phyloP scores from a whole-genome alignment of 2,329 filamentous ascomycete genomes.

The Rachicladosporium sp. region DNA sequence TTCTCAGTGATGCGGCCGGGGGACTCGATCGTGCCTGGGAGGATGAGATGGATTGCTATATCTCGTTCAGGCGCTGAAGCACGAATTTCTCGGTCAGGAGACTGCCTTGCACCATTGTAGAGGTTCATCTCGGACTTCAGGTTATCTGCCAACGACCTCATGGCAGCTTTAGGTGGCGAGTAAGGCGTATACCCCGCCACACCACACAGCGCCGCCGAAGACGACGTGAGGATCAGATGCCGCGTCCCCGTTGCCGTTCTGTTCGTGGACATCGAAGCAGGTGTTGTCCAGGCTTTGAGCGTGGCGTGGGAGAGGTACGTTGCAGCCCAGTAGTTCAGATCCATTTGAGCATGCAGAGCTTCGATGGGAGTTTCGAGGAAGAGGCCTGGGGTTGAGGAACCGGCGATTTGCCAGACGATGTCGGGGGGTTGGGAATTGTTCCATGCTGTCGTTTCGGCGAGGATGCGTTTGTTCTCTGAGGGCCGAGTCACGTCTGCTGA shows the following conservation, averaged over 20 bases:
- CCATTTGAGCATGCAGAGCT: conserved; percentile 66
- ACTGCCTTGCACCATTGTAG: conserved; percentile 55
- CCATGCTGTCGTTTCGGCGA: conserved; percentile 64
- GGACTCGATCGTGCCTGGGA: conserved; percentile 69
- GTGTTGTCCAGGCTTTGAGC: conserved; percentile 58
- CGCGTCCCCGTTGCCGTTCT: conserved; percentile 32
- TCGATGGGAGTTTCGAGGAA: conserved; percentile 63
- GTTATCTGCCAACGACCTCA: conserved; percentile 71
- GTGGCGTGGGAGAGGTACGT: conserved; percentile 77
- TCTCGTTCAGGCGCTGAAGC: conserved; percentile 41
- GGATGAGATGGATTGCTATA: conserved; percentile 70
- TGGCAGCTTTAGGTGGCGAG: conserved; percentile 69
- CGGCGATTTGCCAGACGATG: conserved; percentile 84
- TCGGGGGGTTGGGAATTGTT: conserved; percentile 64
- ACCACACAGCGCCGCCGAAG: conserved; percentile 60
- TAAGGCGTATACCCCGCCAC: conserved; percentile 77
- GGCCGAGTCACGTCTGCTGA: conserved; percentile 66
- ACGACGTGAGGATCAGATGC: conserved; percentile 82
- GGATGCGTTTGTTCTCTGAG: conserved; percentile 55
- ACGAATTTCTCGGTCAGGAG: conserved; percentile 6
- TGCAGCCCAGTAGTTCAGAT: conserved; percentile 80
- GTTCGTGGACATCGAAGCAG: conserved; percentile 21
- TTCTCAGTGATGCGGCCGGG: conserved; percentile 69
- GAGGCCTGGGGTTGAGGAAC: conserved; percentile 58
- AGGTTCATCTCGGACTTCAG: conserved; percentile 73